Percentiles rank a stretch among this genome's conserved stretches.
phyloP scores from a whole-genome alignment of 331 rosid genomes.

The Quercus lobata region DNA sequence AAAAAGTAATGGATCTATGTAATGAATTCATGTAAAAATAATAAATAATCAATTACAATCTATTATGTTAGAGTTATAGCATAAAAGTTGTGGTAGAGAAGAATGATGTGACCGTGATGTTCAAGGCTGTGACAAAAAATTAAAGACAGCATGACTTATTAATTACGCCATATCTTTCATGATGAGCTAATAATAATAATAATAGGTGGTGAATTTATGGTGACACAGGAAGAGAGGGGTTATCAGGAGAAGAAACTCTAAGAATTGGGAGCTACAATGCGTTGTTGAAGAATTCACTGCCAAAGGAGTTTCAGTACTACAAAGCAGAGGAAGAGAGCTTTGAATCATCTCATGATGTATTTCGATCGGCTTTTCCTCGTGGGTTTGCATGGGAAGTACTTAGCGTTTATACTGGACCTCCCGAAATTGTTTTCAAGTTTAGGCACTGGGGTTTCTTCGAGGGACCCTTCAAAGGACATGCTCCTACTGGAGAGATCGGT shows the following conservation, averaged over 20 bases:
- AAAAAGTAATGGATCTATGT: no score
- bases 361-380: constrained; percentile 56
- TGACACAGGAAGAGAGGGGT: constrained; percentile 58
- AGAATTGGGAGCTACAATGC: constrained; percentile 60
- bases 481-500: constrained; percentile 53
- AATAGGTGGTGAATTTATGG: no score
- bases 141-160: no score
- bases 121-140: no score
- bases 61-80: no score
- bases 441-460: constrained; percentile 87
- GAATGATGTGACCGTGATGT: no score
- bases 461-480: constrained; percentile 59
- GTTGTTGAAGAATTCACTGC: constrained; percentile 52
- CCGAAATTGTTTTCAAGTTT: constrained; percentile 58
- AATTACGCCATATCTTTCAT: no score
- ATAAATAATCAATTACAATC: no score
- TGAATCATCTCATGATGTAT: constrained; percentile 66
- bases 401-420: constrained; percentile 60
- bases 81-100: no score
- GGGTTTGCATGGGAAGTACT: constrained; percentile 91
- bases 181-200: no score
- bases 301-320: constrained; percentile 46
- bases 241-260: constrained; percentile 60
- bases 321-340: constrained; percentile 63
- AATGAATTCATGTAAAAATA: no score